phyloP scores from a whole-genome alignment of 805 yeast genomes.

The Ascoidea rubescens region DNA sequence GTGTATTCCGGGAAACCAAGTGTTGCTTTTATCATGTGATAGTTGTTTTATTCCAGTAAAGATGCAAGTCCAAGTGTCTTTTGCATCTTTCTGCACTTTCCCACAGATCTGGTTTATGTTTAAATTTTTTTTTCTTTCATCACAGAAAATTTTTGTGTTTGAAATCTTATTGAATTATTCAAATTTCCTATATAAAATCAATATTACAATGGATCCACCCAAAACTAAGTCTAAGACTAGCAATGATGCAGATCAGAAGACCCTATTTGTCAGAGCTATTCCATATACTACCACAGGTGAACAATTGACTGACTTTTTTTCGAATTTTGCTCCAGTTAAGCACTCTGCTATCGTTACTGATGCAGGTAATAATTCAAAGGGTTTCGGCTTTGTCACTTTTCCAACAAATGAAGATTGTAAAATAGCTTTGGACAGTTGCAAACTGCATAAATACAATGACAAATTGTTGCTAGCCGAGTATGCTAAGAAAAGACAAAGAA shows the following conservation, averaged over 20 bases:
- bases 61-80: no score
- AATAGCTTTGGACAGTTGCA: conserved; percentile 55
- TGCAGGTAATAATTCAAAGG: conserved; percentile 62
- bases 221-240: no score
- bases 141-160: no score
- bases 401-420: conserved; percentile 72
- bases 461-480: conserved; percentile 63
- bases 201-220: no score
- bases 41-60: no score
- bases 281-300: conserved; percentile 76
- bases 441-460: conserved; percentile 51
- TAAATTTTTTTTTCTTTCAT: no score
- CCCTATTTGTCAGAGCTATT: conserved; percentile 75
- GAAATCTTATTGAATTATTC: no score
- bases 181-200: no score
- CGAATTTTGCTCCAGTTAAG: conserved; percentile 87
- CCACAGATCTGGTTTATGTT: no score
- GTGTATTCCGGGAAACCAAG: no score
- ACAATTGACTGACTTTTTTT: conserved; percentile 69
- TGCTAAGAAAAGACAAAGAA: conserved; percentile 87
- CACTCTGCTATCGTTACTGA: conserved; percentile 90
- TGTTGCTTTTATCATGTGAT: no score
- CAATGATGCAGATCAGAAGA: conserved; percentile 27
- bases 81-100: no score
- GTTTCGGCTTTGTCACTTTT: conserved; percentile 93